Conservation (phyloP, 2,329 filamentous ascomycete species). For the Diplocarpon rosae region DNA sequence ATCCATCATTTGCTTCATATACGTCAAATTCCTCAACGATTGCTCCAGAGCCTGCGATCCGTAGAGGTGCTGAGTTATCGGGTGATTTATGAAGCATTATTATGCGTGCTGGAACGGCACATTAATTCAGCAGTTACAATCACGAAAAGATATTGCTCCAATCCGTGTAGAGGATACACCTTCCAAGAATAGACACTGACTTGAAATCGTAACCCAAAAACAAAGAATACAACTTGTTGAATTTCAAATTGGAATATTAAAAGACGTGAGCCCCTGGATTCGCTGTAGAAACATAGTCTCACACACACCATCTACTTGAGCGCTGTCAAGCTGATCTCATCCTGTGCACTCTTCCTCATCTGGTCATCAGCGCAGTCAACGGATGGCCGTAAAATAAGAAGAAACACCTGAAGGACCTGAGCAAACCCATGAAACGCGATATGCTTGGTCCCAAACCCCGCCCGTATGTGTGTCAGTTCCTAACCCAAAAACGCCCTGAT, state of each 20-base stretch:
- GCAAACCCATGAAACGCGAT: slow-evolving; percentile 1
- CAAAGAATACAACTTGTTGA: no score
- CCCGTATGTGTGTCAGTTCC: slow-evolving; percentile 10
- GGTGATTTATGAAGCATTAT: no score
- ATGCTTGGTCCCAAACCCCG: slow-evolving; percentile 15
- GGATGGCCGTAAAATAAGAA: slow-evolving; percentile 4
- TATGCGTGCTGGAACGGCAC: no score
- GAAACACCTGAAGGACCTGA: slow-evolving; percentile 1
- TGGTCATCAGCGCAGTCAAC: slow-evolving; percentile 10
- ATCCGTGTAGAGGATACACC: no score
- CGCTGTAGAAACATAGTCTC: slow-evolving; percentile 14
- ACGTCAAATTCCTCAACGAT: no score
- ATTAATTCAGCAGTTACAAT: no score
- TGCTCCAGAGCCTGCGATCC: no score
- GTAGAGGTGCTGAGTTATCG: no score
- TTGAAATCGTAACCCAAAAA: no score
- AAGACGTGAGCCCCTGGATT: slow-evolving; percentile 11
- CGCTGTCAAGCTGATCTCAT: slow-evolving; percentile 12
- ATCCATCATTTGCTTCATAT: no score
- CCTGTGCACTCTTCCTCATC: slow-evolving; percentile 7
- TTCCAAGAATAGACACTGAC: no score
- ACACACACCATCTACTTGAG: slow-evolving; percentile 17
- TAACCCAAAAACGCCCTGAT: slow-evolving; percentile 9
- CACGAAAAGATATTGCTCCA: no score
- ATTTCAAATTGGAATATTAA: neutral